These are phyloP conservation scores for Pestalotiopsis sp. DNA, from an alignment of 2,329 filamentous ascomycete species.

Conservation along the genomic window DNA sequence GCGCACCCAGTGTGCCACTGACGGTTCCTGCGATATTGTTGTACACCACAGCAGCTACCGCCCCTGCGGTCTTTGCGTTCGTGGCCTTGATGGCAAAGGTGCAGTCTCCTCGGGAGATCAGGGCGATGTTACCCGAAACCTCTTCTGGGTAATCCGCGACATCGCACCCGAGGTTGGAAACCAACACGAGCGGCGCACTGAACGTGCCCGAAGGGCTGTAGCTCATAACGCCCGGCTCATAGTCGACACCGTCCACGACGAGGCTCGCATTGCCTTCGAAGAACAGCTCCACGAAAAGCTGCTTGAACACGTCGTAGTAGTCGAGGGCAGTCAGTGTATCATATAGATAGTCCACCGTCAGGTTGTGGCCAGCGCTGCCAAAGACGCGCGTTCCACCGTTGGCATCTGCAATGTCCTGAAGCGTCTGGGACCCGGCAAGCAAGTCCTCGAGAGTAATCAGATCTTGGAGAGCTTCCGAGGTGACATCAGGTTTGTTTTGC, in stretches of 20 bases:
- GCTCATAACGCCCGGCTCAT: slow-evolving; percentile 37
- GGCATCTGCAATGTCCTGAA: slow-evolving; percentile 46
- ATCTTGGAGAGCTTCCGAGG: slow-evolving; percentile 40
- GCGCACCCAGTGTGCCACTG: slow-evolving; percentile 57
- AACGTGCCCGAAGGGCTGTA: slow-evolving; percentile 53
- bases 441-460: slow-evolving; percentile 42
- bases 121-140: slow-evolving; percentile 57
- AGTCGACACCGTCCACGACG: slow-evolving; percentile 28
- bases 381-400: slow-evolving; percentile 46
- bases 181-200: slow-evolving; percentile 44
- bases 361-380: slow-evolving; percentile 46
- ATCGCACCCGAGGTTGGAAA: slow-evolving; percentile 56
- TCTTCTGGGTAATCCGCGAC: slow-evolving; percentile 54
- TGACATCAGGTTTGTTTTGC: slow-evolving; percentile 34
- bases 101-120: slow-evolving; percentile 63
- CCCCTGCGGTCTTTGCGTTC: slow-evolving; percentile 59
- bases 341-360: slow-evolving; percentile 47
- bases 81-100: slow-evolving; percentile 60
- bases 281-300: slow-evolving; percentile 45
- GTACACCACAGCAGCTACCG: slow-evolving; percentile 60
- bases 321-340: slow-evolving; percentile 38
- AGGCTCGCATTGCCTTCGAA: slow-evolving; percentile 34
- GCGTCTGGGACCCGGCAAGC: slow-evolving; percentile 44
- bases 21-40: slow-evolving; percentile 59
- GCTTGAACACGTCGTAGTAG: slow-evolving; percentile 47